Base-by-base conservation (phyloP, 257 asterid genomes). In the Solanum medicagineum region DNA sequence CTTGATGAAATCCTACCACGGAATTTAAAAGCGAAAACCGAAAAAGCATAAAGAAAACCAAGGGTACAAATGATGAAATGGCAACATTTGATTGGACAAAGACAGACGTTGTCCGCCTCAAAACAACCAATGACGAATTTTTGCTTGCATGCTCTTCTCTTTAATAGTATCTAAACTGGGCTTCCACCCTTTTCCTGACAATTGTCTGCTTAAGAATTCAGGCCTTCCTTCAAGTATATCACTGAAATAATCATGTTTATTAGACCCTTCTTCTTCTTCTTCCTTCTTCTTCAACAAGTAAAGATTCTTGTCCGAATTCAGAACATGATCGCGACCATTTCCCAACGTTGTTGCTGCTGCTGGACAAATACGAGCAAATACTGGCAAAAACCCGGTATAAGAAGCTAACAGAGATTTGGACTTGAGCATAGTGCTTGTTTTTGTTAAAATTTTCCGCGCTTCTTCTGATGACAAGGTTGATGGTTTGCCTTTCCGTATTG, bases 101-200 rank as follows among this genome's bases (percentile, higher is more conserved):
- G 24, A 16, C 19, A 44, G 19, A 57, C 32, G 32, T 29, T 2
- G 32, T 29, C 32, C 32, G 7, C 80, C 54, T 84, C 17, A 87
- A 71, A 92, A 73, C 87, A 92, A 55, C 97, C 98, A 93, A 85
- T 91, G 94, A 3, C 89, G 92, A 57, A 87, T 87, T 86, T 90
- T 94, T 0, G 86, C 89, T 87, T 92, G 91, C 49, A 89, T 73
- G 24, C 79, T 87, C 86, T 89, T 94, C 84, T 96, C 98, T 75
- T 71, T 91, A 57, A 96, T 94, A 24, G 99, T 90, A 66, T 96
- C 98, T 91, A 94, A 91, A 86, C 94, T 96, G 3, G 99, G 98
- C 80, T 92, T 96, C 99, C 99, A 96, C 42, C 94, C 97, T 85
- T 92, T 96, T 16, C 97, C 98, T 2, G 99, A 94, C 8, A 94